A percentile compares a stretch with the other conserved stretches of the same genome.
phyloP scores from a whole-genome alignment of 2,329 filamentous ascomycete species.

The Metarhizium brunneum region DNA sequence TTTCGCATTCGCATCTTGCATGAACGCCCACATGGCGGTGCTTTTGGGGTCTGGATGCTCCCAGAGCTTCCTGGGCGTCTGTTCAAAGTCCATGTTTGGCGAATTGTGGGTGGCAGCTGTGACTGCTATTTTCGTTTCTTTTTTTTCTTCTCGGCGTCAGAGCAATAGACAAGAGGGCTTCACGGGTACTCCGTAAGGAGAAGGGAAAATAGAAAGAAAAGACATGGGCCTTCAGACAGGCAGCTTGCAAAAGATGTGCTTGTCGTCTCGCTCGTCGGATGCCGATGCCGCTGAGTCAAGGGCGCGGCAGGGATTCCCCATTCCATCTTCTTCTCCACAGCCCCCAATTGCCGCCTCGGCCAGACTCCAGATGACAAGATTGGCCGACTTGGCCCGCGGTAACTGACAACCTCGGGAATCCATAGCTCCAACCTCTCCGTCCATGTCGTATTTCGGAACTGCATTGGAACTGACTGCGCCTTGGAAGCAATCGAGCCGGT shows the following conservation, averaged over 20 bases:
- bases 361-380: not conserved
- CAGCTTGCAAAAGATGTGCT: not conserved
- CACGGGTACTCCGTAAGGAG: not conserved
- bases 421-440: no score
- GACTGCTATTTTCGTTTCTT: no score
- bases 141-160: not conserved
- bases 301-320: no score
- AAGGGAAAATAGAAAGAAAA: not conserved
- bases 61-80: constrained; percentile 55
- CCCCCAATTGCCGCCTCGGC: not conserved
- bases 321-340: not conserved
- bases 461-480: not conserved
- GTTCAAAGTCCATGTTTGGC: constrained; percentile 20
- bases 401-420: no score
- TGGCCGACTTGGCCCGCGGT: not conserved
- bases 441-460: not conserved
- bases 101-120: not conserved
- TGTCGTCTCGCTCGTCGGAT: no score
- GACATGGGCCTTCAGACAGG: not conserved
- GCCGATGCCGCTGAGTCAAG: no score
- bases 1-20: constrained; percentile 53
- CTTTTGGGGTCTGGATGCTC: constrained; percentile 52
- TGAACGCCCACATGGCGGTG: constrained; percentile 59
- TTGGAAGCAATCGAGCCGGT: not conserved
- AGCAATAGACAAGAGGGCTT: not conserved